These are phyloP conservation scores for Tillandsia leiboldiana DNA, from an alignment of 176 grass and related monocot species.

Conservation along the genomic window DNA sequence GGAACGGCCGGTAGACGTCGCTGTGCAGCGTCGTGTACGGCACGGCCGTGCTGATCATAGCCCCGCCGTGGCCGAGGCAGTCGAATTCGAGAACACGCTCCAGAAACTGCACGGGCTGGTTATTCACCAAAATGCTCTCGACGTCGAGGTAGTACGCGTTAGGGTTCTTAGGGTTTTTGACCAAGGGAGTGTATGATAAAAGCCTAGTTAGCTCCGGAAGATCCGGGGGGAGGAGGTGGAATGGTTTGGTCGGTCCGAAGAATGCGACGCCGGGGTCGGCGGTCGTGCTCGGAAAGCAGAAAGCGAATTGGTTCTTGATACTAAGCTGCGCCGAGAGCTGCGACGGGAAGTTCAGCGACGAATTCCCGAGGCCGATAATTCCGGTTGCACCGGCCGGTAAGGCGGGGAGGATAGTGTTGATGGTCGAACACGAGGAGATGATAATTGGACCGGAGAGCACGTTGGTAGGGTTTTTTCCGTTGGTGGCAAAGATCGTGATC, in stretches of 20 bases:
- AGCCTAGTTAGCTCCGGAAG: slow-evolving; percentile 2
- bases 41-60: slow-evolving; percentile 11
- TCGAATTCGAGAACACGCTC: slow-evolving; percentile 4
- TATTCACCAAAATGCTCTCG: slow-evolving; percentile 32
- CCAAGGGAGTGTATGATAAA: slow-evolving; percentile 18
- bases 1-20: slow-evolving; percentile 19
- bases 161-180: background rate
- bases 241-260: slow-evolving; percentile 16
- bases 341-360: slow-evolving; percentile 21
- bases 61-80: slow-evolving; percentile 17
- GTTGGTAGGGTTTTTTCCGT: slow-evolving; percentile 31
- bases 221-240: slow-evolving; percentile 16
- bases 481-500: slow-evolving; percentile 28
- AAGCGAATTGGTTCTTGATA: slow-evolving; percentile 22
- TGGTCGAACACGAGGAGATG: slow-evolving; percentile 20
- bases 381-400: slow-evolving; percentile 15
- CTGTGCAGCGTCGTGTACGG: slow-evolving; percentile 12
- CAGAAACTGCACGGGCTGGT: background rate
- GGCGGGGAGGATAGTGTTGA: background rate
- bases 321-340: slow-evolving; percentile 25
- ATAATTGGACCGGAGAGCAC: background rate
- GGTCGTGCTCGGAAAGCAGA: slow-evolving; percentile 37
- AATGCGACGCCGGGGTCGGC: slow-evolving; percentile 14
- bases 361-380: slow-evolving; percentile 31
- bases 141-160: slow-evolving; percentile 29